These are phyloP conservation scores for Fusarium clavum DNA, from an alignment of 2,329 filamentous ascomycete genomes.

Conservation along the genomic window DNA sequence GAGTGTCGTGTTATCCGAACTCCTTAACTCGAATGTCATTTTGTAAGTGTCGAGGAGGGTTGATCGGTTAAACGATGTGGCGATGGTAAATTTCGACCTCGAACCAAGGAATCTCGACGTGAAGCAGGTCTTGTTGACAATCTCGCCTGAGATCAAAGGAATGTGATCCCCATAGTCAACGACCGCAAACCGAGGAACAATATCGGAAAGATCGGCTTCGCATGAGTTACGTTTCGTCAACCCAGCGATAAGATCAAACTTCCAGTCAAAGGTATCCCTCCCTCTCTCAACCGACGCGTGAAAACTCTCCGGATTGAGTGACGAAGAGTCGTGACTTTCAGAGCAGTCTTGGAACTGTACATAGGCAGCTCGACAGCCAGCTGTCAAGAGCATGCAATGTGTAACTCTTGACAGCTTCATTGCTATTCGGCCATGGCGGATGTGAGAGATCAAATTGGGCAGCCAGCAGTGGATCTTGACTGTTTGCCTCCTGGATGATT, in stretches of 20 bases:
- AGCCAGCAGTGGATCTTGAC: constrained; percentile 7
- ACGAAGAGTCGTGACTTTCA: neutral
- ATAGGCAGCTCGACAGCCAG: constrained; percentile 14
- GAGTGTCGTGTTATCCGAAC: neutral
- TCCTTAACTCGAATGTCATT: constrained; percentile 7
- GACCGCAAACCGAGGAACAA: neutral
- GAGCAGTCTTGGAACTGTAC: constrained; percentile 28
- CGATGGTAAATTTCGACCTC: constrained; percentile 11
- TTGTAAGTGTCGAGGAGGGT: constrained; percentile 19
- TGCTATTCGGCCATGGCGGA: constrained; percentile 13
- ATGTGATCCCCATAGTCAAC: neutral
- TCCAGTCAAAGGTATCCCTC: neutral
- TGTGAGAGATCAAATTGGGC: constrained; percentile 27
- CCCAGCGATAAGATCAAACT: neutral
- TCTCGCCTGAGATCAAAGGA: neutral
- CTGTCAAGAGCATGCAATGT: constrained; percentile 12
- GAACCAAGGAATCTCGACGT: neutral
- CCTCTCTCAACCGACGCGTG: neutral
- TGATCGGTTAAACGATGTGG: constrained; percentile 7
- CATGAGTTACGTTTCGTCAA: constrained; percentile 12
- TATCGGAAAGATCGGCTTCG: neutral
- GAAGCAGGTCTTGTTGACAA: constrained; percentile 23
- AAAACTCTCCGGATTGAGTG: constrained; percentile 24
- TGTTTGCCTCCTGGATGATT: neutral
- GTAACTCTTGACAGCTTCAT: constrained; percentile 27